A percentile compares a stretch with the other conserved stretches of the same genome.
These are phyloP conservation scores for Malus hybrid DNA, from an alignment of 331 rosid genomes.

Conservation along the genomic window DNA sequence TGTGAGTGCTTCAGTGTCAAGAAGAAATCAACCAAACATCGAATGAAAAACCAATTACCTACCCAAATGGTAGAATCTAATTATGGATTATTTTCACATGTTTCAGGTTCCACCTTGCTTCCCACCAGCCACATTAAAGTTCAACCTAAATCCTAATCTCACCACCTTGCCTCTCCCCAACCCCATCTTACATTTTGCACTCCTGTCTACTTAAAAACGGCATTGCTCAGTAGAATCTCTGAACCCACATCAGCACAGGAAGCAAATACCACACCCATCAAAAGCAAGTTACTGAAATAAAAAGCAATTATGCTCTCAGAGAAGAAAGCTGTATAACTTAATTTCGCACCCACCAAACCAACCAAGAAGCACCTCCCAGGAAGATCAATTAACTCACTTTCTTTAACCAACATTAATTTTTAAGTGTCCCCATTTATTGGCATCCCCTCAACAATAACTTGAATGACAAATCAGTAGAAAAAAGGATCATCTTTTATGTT, in stretches of 20 bases:
- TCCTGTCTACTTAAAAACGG: background rate
- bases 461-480: background rate
- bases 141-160: too few species aligned
- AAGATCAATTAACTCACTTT: too few species aligned
- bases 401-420: background rate
- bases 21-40: background rate
- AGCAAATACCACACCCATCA: background rate
- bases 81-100: background rate
- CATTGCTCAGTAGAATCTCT: background rate
- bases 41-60: background rate
- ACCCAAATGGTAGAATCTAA: background rate
- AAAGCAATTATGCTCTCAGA: background rate
- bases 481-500: too few species aligned
- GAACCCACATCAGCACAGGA: background rate
- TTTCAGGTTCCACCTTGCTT: background rate
- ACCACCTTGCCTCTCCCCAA: background rate
- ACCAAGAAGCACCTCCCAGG: background rate
- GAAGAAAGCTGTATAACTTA: background rate
- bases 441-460: conserved; percentile 8
- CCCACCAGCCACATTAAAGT: background rate
- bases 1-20: background rate
- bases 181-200: background rate
- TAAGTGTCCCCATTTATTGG: background rate
- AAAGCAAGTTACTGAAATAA: background rate
- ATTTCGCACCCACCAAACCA: too few species aligned